Conservation (phyloP, 768 basidiomycete genomes). For the Crepidotus variabilis region DNA sequence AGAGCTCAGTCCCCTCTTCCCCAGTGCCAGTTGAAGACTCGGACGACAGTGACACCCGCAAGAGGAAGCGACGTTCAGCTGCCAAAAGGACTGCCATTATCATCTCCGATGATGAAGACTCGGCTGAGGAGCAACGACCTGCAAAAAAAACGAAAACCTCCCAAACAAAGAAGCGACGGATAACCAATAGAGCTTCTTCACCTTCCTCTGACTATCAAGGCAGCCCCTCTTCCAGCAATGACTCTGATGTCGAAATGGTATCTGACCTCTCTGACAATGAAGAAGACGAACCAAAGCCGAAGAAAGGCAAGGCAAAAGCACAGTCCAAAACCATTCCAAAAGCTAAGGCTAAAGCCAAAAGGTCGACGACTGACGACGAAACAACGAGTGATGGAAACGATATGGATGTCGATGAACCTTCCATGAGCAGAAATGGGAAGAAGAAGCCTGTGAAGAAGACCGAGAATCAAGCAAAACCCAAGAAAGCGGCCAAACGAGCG, state of each 20-base stretch:
- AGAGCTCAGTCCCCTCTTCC: slow-evolving; percentile 25
- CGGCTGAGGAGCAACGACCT: slow-evolving; percentile 26
- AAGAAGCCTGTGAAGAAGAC: slow-evolving; percentile 31
- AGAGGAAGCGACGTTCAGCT: slow-evolving; percentile 37
- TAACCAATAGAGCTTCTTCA: slow-evolving; percentile 16
- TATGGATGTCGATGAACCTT: slow-evolving; percentile 58
- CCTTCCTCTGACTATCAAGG: slow-evolving; percentile 41
- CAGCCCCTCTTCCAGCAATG: slow-evolving; percentile 30
- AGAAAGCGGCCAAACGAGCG: slow-evolving; percentile 59
- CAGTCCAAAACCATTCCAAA: slow-evolving; percentile 26
- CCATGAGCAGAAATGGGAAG: slow-evolving; percentile 32
- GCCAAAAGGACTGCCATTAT: slow-evolving; percentile 35
- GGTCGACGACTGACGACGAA: slow-evolving; percentile 20
- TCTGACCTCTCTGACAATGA: slow-evolving; percentile 29
- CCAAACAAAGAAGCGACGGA: slow-evolving; percentile 16
- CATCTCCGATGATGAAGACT: slow-evolving; percentile 55
- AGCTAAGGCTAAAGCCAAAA: slow-evolving; percentile 16
- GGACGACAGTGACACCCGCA: slow-evolving; percentile 31
- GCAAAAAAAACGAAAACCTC: slow-evolving; percentile 18
- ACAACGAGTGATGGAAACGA: slow-evolving; percentile 31
- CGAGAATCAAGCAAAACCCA: slow-evolving; percentile 31
- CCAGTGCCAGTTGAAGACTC: slow-evolving; percentile 27
- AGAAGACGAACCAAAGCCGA: slow-evolving; percentile 15
- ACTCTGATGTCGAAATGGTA: slow-evolving; percentile 29
- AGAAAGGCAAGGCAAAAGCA: slow-evolving; percentile 22